A percentile compares a stretch with the other conserved stretches of the same genome.
Conservation (phyloP, 1,139 yeast species). For the Scheffersomyces parashehatae region DNA sequence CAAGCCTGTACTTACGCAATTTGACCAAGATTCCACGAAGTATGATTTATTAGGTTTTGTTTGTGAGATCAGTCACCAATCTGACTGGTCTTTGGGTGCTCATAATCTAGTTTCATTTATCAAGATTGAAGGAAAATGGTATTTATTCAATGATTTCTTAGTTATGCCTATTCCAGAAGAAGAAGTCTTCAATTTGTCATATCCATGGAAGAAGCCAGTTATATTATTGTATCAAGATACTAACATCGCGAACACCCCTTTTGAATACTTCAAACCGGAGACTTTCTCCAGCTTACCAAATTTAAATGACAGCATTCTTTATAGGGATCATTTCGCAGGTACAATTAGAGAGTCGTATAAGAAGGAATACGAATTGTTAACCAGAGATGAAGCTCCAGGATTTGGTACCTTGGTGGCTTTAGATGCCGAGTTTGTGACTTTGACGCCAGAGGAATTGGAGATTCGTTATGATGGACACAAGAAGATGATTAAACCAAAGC, state of each 20-base stretch:
- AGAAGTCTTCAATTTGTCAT: conserved; percentile 66
- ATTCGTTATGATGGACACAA: conserved; percentile 67
- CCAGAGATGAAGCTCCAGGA: conserved; percentile 66
- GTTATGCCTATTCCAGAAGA: conserved; percentile 79
- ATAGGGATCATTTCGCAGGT: conserved; percentile 75
- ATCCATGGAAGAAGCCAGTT: conserved; percentile 84
- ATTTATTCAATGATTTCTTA: conserved; percentile 85
- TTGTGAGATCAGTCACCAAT: conserved; percentile 63
- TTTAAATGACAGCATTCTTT: conserved; percentile 65
- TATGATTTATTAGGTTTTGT: conserved; percentile 70
- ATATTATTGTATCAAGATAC: conserved; percentile 65
- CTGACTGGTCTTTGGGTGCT: conserved; percentile 46
- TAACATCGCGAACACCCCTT: conserved; percentile 20
- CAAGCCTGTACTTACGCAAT: conserved; percentile 35
- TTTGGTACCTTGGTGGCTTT: conserved; percentile 84
- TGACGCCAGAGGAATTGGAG: conserved; percentile 80
- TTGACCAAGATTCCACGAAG: conserved; percentile 31
- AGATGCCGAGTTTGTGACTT: conserved; percentile 93
- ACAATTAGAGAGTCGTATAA: conserved; percentile 60
- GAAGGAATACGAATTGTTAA: conserved; percentile 65
- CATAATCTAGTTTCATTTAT: conserved; percentile 63
- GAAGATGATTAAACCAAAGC: conserved; percentile 70
- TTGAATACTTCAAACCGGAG: conserved; percentile 24
- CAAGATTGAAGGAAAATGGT: conserved; percentile 66
- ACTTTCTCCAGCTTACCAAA: conserved; percentile 20